Conservation (phyloP, 2,329 filamentous ascomycete species). For the Pseudogymnoascus sp. region DNA sequence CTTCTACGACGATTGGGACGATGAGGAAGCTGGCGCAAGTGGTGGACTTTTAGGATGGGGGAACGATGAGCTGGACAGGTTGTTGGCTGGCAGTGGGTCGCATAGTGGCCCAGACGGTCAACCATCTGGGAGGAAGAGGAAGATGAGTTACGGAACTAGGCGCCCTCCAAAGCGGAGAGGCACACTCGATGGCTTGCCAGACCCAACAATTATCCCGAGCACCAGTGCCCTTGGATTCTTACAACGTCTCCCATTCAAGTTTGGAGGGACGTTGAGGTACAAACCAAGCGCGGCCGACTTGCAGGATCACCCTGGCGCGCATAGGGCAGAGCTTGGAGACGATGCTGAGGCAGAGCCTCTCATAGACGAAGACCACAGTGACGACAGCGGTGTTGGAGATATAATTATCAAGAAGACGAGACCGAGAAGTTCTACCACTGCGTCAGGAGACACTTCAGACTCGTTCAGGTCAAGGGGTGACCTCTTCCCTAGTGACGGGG, state of each 20-base stretch:
- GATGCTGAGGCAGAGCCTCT: conserved; percentile 62
- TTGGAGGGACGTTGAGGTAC: conserved; percentile 77
- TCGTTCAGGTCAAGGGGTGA: conserved; percentile 84
- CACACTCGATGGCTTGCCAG: conserved; percentile 41
- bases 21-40: conserved; percentile 41
- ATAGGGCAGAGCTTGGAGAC: conserved; percentile 34
- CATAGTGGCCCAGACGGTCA: conserved; percentile 40
- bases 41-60: conserved; percentile 68
- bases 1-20: conserved; percentile 97
- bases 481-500: conserved; percentile 78
- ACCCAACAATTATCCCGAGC: conserved; percentile 84
- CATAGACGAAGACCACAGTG: conserved; percentile 54
- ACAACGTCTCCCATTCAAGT: conserved; percentile 73
- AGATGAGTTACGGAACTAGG: conserved; percentile 84
- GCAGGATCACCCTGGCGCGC: conserved; percentile 69
- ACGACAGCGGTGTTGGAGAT: conserved; percentile 22
- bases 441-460: conserved; percentile 74
- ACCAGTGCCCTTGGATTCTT: conserved; percentile 81
- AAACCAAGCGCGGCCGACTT: conserved; percentile 86
- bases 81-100: conserved; percentile 63
- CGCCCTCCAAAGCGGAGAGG: conserved; percentile 51
- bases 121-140: conserved; percentile 66
- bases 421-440: conserved; percentile 69
- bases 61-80: conserved; percentile 75
- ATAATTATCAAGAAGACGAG: conserved; percentile 33